Evolutionary conservation across 1,284 basidiomycete genomes (phyloP), one percentile per base, ranked within the genome.

Genomic region (Puccinia coronata): DNA sequence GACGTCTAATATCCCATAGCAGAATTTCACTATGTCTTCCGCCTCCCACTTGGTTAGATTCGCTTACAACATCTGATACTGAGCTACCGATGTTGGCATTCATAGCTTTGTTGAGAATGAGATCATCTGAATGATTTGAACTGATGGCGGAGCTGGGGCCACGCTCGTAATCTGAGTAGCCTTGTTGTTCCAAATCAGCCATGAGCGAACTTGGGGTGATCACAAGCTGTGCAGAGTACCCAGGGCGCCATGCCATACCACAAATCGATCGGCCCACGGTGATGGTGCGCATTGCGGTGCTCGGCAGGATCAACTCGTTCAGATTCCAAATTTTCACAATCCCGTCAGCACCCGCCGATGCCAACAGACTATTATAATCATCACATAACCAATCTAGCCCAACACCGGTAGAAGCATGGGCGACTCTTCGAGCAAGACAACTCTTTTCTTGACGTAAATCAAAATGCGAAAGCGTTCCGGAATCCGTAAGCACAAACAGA

Each of bases 181-280:
- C 34, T 57, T 59, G 71, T 43, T 73, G 71, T 59, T 55, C 71
- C 14, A 73, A 31, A 55, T 78, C 75, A 34, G 75, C 61, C 75
- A 78, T 78, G 34, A 69, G 63, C 18, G 75, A 78, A 78, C 63
- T 78, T 55, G 75, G 75, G n/a, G 63, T 69, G 31, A 78, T 78
- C 47, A 57, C 75, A 31, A 78, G 41, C 43, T 78, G 63, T 9
- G 49, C 41, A 51, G 49, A 63, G 65, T 55, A 55, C n/a, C 75
- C 75, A 11, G 75, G 75, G 39, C 75, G 61, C 75, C 75, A 78
- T 8, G 65, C 63, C 49, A 78, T 53, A 69, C 65, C 75, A 41
- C 53, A 41, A n/a, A 78, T 43, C 49, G 75, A 55, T 69, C 75
- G 53, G 23, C 75, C 75, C 2, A 78, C 75, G 6, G 57, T 49